These are phyloP conservation scores for Pulveroboletus sp. DNA, from an alignment of 768 basidiomycete genomes.

Conservation along the genomic window DNA sequence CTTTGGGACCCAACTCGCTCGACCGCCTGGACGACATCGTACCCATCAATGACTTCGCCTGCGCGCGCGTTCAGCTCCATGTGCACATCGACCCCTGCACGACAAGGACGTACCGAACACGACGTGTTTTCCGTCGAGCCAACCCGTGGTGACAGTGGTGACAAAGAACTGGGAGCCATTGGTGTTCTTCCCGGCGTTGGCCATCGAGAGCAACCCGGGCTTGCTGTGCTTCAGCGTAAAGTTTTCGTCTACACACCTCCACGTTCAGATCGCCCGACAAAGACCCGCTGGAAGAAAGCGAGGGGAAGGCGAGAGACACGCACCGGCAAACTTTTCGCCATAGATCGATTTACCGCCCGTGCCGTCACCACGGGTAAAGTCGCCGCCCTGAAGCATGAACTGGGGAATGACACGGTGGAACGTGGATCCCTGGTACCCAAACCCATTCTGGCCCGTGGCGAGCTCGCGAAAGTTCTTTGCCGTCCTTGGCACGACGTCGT, in stretches of 20 bases:
- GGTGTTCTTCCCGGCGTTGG: conserved; percentile 76
- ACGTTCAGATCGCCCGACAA: conserved; percentile 12
- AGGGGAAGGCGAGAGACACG: no score
- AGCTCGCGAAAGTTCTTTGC: conserved; percentile 86
- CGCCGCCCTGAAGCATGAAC: conserved; percentile 91
- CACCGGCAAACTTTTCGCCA: conserved; percentile 62
- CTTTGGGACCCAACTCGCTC: neutral
- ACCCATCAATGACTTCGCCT: conserved; percentile 8
- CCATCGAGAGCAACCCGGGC: conserved; percentile 68
- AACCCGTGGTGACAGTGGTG: conserved; percentile 63
- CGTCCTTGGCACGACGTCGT: conserved; percentile 71
- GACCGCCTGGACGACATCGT: neutral
- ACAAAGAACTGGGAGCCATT: conserved; percentile 93
- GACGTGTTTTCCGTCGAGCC: conserved; percentile 15
- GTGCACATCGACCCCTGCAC: neutral
- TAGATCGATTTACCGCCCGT: conserved; percentile 82
- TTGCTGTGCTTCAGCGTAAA: conserved; percentile 71
- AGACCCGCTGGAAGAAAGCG: no score
- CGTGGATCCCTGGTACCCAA: conserved; percentile 57
- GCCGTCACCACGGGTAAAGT: conserved; percentile 67
- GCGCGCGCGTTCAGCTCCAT: neutral
- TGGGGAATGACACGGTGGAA: conserved; percentile 85
- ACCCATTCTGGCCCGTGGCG: conserved; percentile 69
- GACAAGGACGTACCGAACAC: conserved; percentile 10
- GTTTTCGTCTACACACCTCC: conserved; percentile 69